A percentile compares a stretch with the other conserved stretches of the same genome.
Evolutionary conservation across 2,329 filamentous ascomycete genomes (phyloP).

Genomic region (Aspergillus pseudoterreus): DNA sequence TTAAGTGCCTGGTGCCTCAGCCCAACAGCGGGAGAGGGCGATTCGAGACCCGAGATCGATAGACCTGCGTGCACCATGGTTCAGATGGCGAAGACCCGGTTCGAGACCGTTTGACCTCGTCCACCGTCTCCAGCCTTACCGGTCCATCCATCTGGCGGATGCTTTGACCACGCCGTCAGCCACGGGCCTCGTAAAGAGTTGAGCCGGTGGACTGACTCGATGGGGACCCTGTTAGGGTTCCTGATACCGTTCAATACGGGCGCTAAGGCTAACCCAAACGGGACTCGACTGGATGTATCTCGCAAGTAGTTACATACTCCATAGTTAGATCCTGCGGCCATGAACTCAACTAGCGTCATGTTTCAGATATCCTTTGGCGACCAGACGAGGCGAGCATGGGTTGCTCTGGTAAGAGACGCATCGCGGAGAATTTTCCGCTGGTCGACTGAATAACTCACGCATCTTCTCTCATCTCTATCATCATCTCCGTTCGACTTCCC

Average conservation of each 20-base stretch:
- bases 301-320: too few species aligned
- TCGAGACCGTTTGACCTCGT: conserved; percentile 1
- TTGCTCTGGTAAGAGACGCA: too few species aligned
- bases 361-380: too few species aligned
- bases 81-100: not conserved
- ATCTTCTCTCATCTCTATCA: too few species aligned
- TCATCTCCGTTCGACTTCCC: too few species aligned
- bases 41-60: not conserved
- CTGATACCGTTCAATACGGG: conserved; percentile 14
- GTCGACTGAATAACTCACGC: too few species aligned
- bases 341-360: too few species aligned
- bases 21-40: not conserved
- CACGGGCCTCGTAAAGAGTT: not conserved
- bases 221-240: conserved; percentile 10
- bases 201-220: not conserved
- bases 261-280: not conserved
- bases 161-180: not conserved
- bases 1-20: conserved; percentile 3
- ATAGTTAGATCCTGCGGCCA: too few species aligned
- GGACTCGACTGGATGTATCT: too few species aligned
- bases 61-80: not conserved
- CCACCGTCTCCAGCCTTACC: not conserved
- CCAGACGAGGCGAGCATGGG: too few species aligned
- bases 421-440: too few species aligned
- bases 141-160: not conserved